Evolutionary conservation across 805 yeast species (phyloP).

Genomic region (Starmerella powellii): DNA sequence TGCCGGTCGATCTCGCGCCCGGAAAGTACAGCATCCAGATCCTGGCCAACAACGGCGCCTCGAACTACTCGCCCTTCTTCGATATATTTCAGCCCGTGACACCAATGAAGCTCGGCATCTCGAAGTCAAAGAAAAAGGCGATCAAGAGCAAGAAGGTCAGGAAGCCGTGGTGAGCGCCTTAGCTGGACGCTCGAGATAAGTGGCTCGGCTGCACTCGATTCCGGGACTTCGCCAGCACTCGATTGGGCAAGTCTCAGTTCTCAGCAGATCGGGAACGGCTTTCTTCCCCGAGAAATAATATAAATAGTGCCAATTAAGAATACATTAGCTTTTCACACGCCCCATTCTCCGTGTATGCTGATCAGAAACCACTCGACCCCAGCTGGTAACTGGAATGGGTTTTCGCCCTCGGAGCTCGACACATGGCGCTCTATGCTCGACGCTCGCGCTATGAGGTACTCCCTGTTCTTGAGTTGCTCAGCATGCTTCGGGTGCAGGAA

Average conservation of each 20-base stretch:
- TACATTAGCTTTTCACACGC: no score
- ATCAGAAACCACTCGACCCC: constrained; percentile 35
- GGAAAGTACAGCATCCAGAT: constrained; percentile 16
- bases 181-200: no score
- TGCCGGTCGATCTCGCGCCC: constrained; percentile 18
- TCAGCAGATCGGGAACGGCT: no score
- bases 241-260: no score
- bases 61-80: constrained; percentile 27
- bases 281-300: no score
- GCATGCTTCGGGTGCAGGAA: constrained; percentile 45
- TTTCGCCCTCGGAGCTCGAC: constrained; percentile 34
- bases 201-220: no score
- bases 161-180: no score
- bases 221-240: no score
- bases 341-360: constrained; percentile 20
- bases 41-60: constrained; percentile 22
- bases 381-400: constrained; percentile 54
- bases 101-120: constrained; percentile 3
- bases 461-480: constrained; percentile 36
- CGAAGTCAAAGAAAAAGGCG: background rate
- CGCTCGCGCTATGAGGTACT: constrained; percentile 75
- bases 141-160: background rate
- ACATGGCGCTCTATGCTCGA: constrained; percentile 40
- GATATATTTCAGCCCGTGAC: constrained; percentile 12
- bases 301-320: no score